A percentile compares a stretch with the other conserved stretches of the same genome.
These are phyloP conservation scores for Penicillium oxalicum DNA, from an alignment of 2,329 filamentous ascomycete species.

Conservation along the genomic window DNA sequence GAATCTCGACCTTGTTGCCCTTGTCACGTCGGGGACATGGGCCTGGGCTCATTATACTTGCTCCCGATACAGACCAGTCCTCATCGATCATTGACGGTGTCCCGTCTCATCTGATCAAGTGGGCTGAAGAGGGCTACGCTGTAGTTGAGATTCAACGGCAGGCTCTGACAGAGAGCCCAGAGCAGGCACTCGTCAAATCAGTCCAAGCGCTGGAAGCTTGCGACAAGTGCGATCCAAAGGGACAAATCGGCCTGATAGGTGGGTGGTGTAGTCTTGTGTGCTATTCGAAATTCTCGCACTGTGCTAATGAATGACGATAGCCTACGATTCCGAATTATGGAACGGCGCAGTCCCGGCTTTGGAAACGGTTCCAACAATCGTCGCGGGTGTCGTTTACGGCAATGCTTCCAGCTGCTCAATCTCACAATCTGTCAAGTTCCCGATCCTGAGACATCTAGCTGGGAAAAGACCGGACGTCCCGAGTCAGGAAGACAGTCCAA, in stretches of 20 bases:
- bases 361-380: background rate
- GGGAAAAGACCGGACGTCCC: background rate
- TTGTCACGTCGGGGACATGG: background rate
- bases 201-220: background rate
- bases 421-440: background rate
- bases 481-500: background rate
- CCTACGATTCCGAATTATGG: background rate
- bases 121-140: conserved; percentile 1
- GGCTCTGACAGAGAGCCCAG: background rate
- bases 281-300: no score
- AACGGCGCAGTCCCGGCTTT: background rate
- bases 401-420: background rate
- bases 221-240: background rate
- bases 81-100: background rate
- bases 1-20: background rate
- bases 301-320: background rate
- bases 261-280: background rate
- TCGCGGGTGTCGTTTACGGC: background rate
- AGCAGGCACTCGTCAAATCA: background rate
- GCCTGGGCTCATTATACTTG: background rate
- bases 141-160: background rate
- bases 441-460: background rate
- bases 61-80: background rate
- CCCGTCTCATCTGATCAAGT: background rate
- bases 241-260: background rate